These are phyloP conservation scores for Ruellia speciosa DNA, from an alignment of 305 asterid genomes.

Conservation along the genomic window DNA sequence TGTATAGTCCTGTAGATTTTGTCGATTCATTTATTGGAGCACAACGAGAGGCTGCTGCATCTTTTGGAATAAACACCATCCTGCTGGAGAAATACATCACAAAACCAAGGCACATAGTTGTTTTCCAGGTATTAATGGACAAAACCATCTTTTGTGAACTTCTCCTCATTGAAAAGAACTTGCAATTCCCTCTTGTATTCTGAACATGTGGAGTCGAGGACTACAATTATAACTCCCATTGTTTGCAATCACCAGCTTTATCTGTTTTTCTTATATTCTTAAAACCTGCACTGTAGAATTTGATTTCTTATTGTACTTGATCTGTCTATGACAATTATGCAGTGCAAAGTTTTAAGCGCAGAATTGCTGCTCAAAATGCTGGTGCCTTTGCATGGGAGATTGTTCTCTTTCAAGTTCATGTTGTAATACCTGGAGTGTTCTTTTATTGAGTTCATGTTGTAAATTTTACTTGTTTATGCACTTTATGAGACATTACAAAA, in stretches of 20 bases:
- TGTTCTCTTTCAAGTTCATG: constrained; percentile 20
- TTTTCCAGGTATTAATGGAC: too few relatives aligned
- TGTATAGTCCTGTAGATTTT: constrained; percentile 69
- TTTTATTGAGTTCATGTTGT: neutral
- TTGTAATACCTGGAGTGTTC: neutral
- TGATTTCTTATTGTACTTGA: constrained; percentile 19
- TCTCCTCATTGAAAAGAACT: neutral
- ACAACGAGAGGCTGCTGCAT: constrained; percentile 98
- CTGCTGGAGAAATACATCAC: constrained; percentile 91
- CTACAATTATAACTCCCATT: neutral
- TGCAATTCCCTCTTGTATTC: constrained; percentile 2
- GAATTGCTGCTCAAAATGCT: constrained; percentile 86
- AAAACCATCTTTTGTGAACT: too few relatives aligned
- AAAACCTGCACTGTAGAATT: constrained; percentile 9
- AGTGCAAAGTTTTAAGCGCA: constrained; percentile 89
- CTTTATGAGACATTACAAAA: too few relatives aligned
- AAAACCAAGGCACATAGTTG: constrained; percentile 93
- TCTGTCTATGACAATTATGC: constrained; percentile 69
- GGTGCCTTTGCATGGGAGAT: constrained; percentile 92
- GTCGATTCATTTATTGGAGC: constrained; percentile 83
- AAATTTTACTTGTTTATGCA: too few relatives aligned
- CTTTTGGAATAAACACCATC: constrained; percentile 80
- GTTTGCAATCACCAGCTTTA: too few relatives aligned
- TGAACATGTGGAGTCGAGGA: too few relatives aligned
- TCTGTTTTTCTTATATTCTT: constrained; percentile 12